phyloP scores from a whole-genome alignment of 2,329 filamentous ascomycete genomes.

The Coniochaeta ligniaria region DNA sequence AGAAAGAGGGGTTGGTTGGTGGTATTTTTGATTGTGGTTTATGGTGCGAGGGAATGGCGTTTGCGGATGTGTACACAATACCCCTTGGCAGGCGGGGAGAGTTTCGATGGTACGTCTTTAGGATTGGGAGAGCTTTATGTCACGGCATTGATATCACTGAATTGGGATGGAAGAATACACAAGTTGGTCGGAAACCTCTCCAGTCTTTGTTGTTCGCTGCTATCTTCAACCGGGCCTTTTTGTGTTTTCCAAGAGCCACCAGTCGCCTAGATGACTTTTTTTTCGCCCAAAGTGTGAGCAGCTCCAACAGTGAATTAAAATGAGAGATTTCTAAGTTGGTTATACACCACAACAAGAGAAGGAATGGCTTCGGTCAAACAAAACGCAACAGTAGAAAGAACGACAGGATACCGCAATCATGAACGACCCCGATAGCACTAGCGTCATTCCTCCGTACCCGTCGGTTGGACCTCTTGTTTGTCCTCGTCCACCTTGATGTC shows the following conservation, averaged over 20 bases:
- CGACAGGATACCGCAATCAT: background rate
- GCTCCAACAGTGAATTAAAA: background rate
- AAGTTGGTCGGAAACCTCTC: too few species aligned
- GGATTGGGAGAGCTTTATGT: too few species aligned
- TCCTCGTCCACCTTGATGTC: constrained; percentile 26
- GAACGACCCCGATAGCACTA: background rate
- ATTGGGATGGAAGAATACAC: too few species aligned
- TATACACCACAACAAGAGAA: background rate
- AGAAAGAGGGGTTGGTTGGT: background rate
- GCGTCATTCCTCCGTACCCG: constrained; percentile 17
- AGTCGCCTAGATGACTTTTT: too few species aligned
- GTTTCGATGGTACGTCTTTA: too few species aligned
- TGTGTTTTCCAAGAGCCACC: too few species aligned
- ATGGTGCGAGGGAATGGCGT: too few species aligned
- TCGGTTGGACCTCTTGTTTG: constrained; percentile 23
- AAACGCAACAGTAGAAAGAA: background rate
- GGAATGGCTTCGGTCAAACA: background rate
- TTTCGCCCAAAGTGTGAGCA: background rate
- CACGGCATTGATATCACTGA: too few species aligned
- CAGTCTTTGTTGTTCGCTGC: too few species aligned
- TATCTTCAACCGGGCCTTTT: too few species aligned
- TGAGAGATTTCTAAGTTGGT: background rate
- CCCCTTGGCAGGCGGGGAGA: too few species aligned
- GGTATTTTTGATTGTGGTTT: background rate
- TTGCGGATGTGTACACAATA: too few species aligned